Evolutionary conservation across 2,329 filamentous ascomycete genomes (phyloP), one percentile per base, ranked within the genome.

Genomic region (Colletotrichum chrysophilum): DNA sequence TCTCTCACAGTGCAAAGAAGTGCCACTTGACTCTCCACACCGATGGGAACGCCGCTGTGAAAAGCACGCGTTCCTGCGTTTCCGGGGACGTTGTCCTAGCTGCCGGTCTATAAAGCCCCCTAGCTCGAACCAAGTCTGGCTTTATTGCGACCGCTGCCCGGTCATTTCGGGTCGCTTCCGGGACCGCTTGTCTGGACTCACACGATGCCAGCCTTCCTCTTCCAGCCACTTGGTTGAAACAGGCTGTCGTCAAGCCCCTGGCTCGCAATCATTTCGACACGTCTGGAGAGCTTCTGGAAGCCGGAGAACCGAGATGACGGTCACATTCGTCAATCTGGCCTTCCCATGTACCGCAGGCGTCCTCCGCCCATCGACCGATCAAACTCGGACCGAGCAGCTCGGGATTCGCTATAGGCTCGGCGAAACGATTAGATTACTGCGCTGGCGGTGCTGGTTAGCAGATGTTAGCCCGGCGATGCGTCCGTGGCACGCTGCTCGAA

Each of bases 101-200:
- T 32, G 58, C 32, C 48, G 58, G 62, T 60, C 21, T 64, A 55
- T 60, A 32, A 58, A 65, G 16, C 21, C n/a, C 58, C 43, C 61
- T 43, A 24, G 26, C 16, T 38, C 55, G 18, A 52, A n/a, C 16
- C 16, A 61, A n/a, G 62, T 48, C 24, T 56, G 65, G 62, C 58
- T 43, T 43, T 72, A 36, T 66, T 56, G n/a, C 21, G 18, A 68
- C 38, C 64, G 48, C 43, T 64, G 32, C 7, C 34, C 36, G n/a
- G 21, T 67, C 73, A 75, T 73, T 32, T 73, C 70, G 70, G 73
- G 30, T 65, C 16, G 32, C 64, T 67, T 14, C 28, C 18, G 68
- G 55, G 38, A 66, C 61, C 26, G 26, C 38, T n/a, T 62, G 38
- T 38, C 72, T 38, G 32, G 30, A 26, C 24, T 21, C 24, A 55